A percentile compares a stretch with the other conserved stretches of the same genome.
Conservation (phyloP, 371 early-diverging fungal genomes). For the Actinomortierella ambigua region DNA sequence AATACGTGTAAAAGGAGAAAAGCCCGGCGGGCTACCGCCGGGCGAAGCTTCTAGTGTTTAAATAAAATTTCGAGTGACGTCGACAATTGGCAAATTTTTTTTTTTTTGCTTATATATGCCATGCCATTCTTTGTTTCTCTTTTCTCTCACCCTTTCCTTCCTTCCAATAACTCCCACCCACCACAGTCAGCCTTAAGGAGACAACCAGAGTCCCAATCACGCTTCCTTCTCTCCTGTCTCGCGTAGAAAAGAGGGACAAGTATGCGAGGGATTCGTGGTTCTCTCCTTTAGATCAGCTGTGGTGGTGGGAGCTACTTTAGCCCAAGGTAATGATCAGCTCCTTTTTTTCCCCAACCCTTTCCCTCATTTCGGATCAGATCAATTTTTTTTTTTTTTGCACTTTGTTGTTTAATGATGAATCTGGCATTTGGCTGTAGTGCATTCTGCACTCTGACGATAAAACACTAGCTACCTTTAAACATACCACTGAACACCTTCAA, state of each 20-base stretch:
- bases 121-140: background rate
- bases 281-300: too few species aligned
- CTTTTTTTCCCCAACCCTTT: background rate
- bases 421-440: constrained; percentile 51
- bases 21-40: too few species aligned
- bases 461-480: constrained; percentile 45
- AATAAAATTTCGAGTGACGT: too few species aligned
- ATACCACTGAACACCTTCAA: too few species aligned
- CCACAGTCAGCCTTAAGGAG: too few species aligned
- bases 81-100: too few species aligned
- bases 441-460: constrained; percentile 46
- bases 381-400: constrained; percentile 14
- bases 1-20: too few species aligned
- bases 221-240: background rate
- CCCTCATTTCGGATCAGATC: constrained; percentile 10
- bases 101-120: too few species aligned
- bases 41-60: too few species aligned
- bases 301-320: background rate
- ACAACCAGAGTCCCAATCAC: too few species aligned
- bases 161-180: background rate
- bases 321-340: background rate
- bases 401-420: constrained; percentile 33
- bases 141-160: background rate
- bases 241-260: too few species aligned
- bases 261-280: too few species aligned